phyloP scores from a whole-genome alignment of 2,329 filamentous ascomycete genomes.

The Fusarium sp. region DNA sequence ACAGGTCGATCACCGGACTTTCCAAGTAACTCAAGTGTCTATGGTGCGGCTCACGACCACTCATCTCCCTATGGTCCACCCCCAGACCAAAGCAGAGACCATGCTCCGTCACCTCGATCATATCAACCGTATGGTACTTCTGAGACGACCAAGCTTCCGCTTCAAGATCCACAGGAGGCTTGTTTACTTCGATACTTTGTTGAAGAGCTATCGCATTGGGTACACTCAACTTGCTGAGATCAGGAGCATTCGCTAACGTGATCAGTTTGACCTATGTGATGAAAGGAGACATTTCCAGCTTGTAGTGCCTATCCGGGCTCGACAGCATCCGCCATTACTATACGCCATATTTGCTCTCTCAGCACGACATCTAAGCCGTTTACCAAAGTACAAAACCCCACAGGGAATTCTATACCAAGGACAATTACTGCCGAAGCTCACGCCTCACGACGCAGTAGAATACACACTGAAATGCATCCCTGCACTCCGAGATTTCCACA shows the following conservation, averaged over 20 bases:
- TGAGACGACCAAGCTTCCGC: constrained; percentile 45
- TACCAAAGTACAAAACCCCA: constrained; percentile 55
- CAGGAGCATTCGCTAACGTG: constrained; percentile 9
- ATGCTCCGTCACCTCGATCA: constrained; percentile 23
- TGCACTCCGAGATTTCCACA: constrained; percentile 54
- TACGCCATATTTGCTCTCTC: constrained; percentile 58
- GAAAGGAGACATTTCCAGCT: constrained; percentile 56
- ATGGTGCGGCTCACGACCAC: constrained; percentile 20
- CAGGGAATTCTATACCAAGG: constrained; percentile 55
- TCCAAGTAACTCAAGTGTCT: constrained; percentile 19
- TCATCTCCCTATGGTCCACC: constrained; percentile 28
- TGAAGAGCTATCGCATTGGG: constrained; percentile 57
- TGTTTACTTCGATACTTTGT: constrained; percentile 56
- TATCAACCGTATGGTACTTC: constrained; percentile 12
- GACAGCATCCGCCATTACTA: constrained; percentile 54
- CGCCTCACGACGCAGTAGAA: constrained; percentile 55
- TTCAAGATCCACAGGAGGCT: constrained; percentile 54
- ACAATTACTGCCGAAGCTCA: constrained; percentile 53
- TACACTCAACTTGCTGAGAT: constrained; percentile 11
- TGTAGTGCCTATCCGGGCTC: constrained; percentile 53
- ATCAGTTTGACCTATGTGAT: constrained; percentile 57
- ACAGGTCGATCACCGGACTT: constrained; percentile 27
- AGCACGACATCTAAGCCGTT: constrained; percentile 55
- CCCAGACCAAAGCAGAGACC: constrained; percentile 4
- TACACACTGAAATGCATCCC: constrained; percentile 58